Percentiles rank a stretch among this genome's conserved stretches.
Conservation (phyloP, 306 rosid species). For the Trifolium repens region DNA sequence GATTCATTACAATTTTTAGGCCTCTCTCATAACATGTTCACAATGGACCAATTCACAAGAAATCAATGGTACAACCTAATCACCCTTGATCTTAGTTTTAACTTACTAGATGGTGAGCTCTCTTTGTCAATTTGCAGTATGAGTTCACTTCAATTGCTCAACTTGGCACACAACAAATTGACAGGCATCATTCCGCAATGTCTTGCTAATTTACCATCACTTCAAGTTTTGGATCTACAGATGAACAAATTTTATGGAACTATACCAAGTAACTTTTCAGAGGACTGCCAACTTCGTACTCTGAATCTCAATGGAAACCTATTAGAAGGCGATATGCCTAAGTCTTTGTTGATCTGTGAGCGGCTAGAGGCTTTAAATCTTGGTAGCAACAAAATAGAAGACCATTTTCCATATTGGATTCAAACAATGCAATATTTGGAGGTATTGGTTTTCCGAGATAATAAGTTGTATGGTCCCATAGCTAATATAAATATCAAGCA, state of each 20-base stretch:
- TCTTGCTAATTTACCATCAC: not conserved
- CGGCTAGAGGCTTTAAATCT: constrained; percentile 31
- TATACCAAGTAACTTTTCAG: constrained; percentile 19
- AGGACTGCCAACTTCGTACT: accelerated
- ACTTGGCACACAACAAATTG: constrained; percentile 30
- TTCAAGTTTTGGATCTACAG: constrained; percentile 34
- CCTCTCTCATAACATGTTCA: constrained; percentile 37
- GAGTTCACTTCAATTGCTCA: not conserved
- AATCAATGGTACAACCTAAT: not conserved
- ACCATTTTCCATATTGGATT: constrained; percentile 50
- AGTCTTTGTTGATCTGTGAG: constrained; percentile 26
- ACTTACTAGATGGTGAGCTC: constrained; percentile 12
- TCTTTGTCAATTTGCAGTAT: not conserved
- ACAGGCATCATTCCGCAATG: constrained; percentile 41
- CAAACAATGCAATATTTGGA: constrained; percentile 28
- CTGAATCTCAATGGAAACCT: constrained; percentile 41
- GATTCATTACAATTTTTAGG: not conserved
- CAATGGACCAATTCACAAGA: not conserved
- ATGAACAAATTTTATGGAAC: constrained; percentile 41
- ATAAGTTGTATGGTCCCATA: constrained; percentile 47
- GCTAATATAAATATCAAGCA: not conserved
- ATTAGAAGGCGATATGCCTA: constrained; percentile 44
- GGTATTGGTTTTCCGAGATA: constrained; percentile 44
- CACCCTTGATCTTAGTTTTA: constrained; percentile 22
- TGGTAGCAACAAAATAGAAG: constrained; percentile 44